Evolutionary conservation across 352 stramenopile species (phyloP), one percentile per base, ranked within the genome.

Genomic region (Phytophthora sp.): DNA sequence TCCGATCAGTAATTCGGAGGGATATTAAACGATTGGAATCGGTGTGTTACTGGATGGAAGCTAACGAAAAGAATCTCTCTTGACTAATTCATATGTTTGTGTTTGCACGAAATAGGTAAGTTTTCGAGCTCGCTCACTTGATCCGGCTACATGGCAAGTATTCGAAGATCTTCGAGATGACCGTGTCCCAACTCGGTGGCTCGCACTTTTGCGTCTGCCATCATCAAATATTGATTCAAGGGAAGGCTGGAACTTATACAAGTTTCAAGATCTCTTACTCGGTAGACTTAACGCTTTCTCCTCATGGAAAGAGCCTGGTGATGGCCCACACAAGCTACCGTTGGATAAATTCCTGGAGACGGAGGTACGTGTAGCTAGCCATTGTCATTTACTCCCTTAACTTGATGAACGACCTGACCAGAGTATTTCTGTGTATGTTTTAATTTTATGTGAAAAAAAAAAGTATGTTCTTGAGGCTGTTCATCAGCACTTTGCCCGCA

Each of bases 401-500:
- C n/a, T n/a, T n/a, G n/a, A n/a, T n/a, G 29, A 51, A 30, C 44
- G 26, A 35, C 18, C 44, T 51, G 12, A 29, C 23, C 7, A 13
- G 24, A 30, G 0, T n/a, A n/a, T 23, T 23, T 44, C 13, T 41
- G 13, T 1, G 15, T 20, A 18, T 30, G n/a, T n/a, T n/a, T 20
- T 47, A n/a, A 29, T 29, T 18, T 35, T 35, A 9, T 39, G 2
- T n/a, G n/a, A n/a, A n/a, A n/a, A n/a, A n/a, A n/a, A 23, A 15
- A n/a, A 89, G 77, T 74, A 57, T 51, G 61, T 84, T 1, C 55
- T 87, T 1, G 79, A 87, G 23, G 60, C 76, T 6, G 76, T 86
- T 47, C 81, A 90, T 26, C 81, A 87, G 29, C 70, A 90, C 53
- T 86, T 88, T 26, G 42, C 83, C 20, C 81, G 79, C 7, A 87